Conservation (phyloP, 192 early-diverging fungal species). For the Phycomyces nitens region DNA sequence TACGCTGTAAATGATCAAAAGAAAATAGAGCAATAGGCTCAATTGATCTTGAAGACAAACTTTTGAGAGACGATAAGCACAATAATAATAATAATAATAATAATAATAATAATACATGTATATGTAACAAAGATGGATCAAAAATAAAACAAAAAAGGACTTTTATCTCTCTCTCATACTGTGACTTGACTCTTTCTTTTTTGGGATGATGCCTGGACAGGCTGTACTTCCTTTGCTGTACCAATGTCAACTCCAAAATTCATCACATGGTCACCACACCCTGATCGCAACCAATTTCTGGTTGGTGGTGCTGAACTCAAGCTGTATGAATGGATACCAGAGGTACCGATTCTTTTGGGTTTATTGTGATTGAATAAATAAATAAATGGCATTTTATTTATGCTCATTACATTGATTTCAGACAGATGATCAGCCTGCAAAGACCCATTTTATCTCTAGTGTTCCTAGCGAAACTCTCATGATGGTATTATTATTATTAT, state of each 20-base stretch:
- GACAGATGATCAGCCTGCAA: constrained; percentile 17
- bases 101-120: too few relatives aligned
- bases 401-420: constrained; percentile 2
- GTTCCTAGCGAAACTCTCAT: constrained; percentile 32
- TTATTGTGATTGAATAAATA: neutral
- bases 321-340: constrained; percentile 1
- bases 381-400: constrained; percentile 2
- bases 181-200: too few relatives aligned
- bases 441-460: constrained; percentile 14
- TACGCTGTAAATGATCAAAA: too few relatives aligned
- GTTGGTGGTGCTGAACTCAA: neutral
- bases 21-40: too few relatives aligned
- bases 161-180: too few relatives aligned
- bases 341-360: neutral
- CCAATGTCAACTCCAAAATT: neutral
- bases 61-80: too few relatives aligned
- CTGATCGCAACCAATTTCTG: neutral
- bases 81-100: too few relatives aligned
- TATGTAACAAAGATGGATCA: too few relatives aligned
- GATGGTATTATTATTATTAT: too few relatives aligned
- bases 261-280: constrained; percentile 4
- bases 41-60: too few relatives aligned
- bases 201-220: too few relatives aligned
- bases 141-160: too few relatives aligned
- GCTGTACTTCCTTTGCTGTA: neutral